A percentile compares a stretch with the other conserved stretches of the same genome.
phyloP scores from a whole-genome alignment of 1,139 yeast genomes.

The Scheffersomyces cryptocercus region DNA sequence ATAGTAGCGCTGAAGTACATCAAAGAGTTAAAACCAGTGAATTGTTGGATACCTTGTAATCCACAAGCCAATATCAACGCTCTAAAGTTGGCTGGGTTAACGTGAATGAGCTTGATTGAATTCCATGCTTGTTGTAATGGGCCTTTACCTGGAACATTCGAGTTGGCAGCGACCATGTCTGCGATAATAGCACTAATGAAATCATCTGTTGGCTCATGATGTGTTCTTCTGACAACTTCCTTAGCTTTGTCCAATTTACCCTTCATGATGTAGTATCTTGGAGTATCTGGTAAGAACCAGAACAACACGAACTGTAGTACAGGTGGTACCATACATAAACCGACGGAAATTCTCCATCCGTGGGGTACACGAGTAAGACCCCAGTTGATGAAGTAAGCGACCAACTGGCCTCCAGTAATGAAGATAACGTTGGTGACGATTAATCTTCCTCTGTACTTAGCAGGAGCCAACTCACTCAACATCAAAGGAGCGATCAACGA shows the following conservation, averaged over 20 bases:
- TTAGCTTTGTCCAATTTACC: conserved; percentile 67
- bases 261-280: conserved; percentile 79
- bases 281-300: conserved; percentile 91
- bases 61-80: conserved; percentile 90
- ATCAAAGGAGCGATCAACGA: conserved; percentile 88
- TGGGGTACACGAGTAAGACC: conserved; percentile 71
- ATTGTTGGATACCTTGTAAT: conserved; percentile 92
- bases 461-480: conserved; percentile 90
- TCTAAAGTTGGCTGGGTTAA: conserved; percentile 77
- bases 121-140: conserved; percentile 57
- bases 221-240: conserved; percentile 59
- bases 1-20: conserved; percentile 93
- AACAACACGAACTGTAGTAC: conserved; percentile 74
- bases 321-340: conserved; percentile 86
- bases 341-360: conserved; percentile 95
- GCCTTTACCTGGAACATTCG: conserved; percentile 63
- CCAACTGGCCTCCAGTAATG: conserved; percentile 87
- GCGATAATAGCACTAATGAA: conserved; percentile 58
- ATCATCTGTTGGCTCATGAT: conserved; percentile 56
- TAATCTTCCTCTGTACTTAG: conserved; percentile 85
- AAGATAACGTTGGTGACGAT: conserved; percentile 69
- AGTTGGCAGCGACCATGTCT: conserved; percentile 58
- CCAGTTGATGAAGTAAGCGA: conserved; percentile 92
- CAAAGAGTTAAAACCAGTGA: conserved; percentile 91
- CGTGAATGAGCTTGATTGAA: conserved; percentile 68